Base-by-base conservation (phyloP, 2,329 filamentous ascomycete species). In the Orbilia blumenaviensis region DNA sequence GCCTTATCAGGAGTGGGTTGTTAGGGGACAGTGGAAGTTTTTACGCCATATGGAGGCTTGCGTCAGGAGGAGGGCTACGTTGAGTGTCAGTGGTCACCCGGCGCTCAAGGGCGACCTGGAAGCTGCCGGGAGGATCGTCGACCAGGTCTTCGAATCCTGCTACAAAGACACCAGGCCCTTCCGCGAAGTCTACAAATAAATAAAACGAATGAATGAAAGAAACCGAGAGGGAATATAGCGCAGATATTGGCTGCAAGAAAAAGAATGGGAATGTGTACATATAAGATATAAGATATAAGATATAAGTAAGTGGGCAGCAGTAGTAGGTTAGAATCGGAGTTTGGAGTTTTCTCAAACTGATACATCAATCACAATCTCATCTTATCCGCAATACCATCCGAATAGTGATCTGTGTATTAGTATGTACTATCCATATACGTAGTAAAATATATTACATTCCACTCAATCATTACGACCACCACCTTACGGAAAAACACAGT, bases 131-230 rank as follows among this genome's bases (percentile, higher is more conserved):
- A 92, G 91, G 84, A 90, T 96, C 25, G 93, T 99, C 71, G 95
- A 98, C 83, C 91, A 96, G 83, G 95, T 99, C n/a, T 99, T 94
- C 93, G 94, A 97, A 79, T 97, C 93, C 80, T 99, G 95, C 83
- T 99, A 96, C 82, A 86, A 88, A 61, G 95, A 99, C 83, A 98
- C 94, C 2, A 87, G 95, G 81, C 95, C 95, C 1, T 99, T 99
- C 83, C 93, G 98, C 83, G 94, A 98, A 82, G 93, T 99, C 63
- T 99, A 97, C 83, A 90, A 92, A 82, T 94, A 83, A 85, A 38
- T 18, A 32, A 16, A 10, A 23, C 9, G 46, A 1, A 50, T 50
- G 2, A 6, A 41, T 23, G 52, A n/a, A n/a, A n/a, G n/a, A n/a
- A n/a, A 23, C 16, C 8, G 18, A 23, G 10, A 46, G 41, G 14